Conservation (phyloP, 345 rosid species). For the Aurinia saxatilis region DNA sequence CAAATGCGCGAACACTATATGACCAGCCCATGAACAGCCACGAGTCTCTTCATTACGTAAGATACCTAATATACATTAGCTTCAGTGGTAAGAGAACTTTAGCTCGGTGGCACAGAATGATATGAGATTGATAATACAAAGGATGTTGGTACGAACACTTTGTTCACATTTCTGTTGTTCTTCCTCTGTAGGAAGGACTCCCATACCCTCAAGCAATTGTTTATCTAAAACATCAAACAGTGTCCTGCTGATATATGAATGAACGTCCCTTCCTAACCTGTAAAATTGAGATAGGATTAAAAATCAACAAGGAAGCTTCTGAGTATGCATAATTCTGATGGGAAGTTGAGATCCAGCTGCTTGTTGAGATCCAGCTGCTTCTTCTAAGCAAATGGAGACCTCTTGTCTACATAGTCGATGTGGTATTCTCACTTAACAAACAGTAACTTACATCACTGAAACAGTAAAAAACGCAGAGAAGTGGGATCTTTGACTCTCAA, state of each 20-base stretch:
- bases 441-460: too few relatives aligned
- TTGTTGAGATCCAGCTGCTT: too few relatives aligned
- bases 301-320: conserved; percentile 6
- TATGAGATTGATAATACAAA: neutral
- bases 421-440: too few relatives aligned
- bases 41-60: conserved; percentile 70
- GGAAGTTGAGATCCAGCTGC: neutral
- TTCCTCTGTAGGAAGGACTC: conserved; percentile 92
- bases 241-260: conserved; percentile 75
- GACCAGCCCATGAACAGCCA: conserved; percentile 98
- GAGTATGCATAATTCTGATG: neutral
- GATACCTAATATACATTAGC: conserved; percentile 54
- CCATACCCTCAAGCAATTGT: conserved; percentile 98
- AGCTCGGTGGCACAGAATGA: conserved; percentile 1
- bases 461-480: too few relatives aligned
- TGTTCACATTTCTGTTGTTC: conserved; percentile 90
- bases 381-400: too few relatives aligned
- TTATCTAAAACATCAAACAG: conserved; percentile 87
- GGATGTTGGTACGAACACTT: conserved; percentile 46
- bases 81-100: conserved; percentile 7
- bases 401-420: too few relatives aligned
- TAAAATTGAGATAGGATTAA: conserved; percentile 3
- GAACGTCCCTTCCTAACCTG: conserved; percentile 92
- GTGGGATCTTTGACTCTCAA: too few relatives aligned
- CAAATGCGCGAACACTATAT: conserved; percentile 83